Base-by-base conservation (phyloP, 805 yeast genomes). In the Groenewaldozyma salmanticensis region DNA sequence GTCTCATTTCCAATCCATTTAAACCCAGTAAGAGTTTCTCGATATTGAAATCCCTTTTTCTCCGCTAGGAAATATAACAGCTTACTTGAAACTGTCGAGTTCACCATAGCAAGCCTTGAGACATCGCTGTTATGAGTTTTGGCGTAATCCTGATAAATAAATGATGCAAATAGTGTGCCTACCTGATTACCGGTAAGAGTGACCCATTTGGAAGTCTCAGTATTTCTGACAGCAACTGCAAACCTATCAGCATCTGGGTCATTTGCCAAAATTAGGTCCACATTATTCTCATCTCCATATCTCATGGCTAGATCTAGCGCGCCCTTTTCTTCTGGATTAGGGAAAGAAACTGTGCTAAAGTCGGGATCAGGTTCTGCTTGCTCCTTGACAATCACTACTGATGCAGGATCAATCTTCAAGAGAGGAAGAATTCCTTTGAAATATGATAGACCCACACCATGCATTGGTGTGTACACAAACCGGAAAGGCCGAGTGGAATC, bases 161-260 rank as follows among this genome's bases (percentile, higher is more conserved):
- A 81, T 46, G 72, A 70, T 0, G 95, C 95, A 64, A 92, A 85
- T 39, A 92, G 60, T 45, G 75, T 74, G 0, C 97, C 98, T 37
- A 90, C 71, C 57, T 90, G 95, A 59, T 90, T 88, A 2, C 98
- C 98, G 0, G 88, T 79, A 39, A 90, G 62, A 59, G 88, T 96
- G 42, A 60, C 64, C 94, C 95, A 88, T 13, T 53, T 44, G 11
- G 67, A 68, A 2, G 49, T 39, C 2, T 47, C 51, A 3, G 48
- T 42, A n/a, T 34, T 40, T 48, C 73, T 76, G 16, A 82, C 71
- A 0, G 95, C 95, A 6, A 75, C 81, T 5, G 92, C 79, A 55
- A 90, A 90, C 44, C 98, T 68, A 59, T 90, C 98, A 0, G 97
- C 98, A 61, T 90, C 98, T 0, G 98, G 98, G 55, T 90, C 98